A percentile compares a stretch with the other conserved stretches of the same genome.
Conservation (phyloP, 805 yeast genomes). For the Jamesozyma hellenica region DNA sequence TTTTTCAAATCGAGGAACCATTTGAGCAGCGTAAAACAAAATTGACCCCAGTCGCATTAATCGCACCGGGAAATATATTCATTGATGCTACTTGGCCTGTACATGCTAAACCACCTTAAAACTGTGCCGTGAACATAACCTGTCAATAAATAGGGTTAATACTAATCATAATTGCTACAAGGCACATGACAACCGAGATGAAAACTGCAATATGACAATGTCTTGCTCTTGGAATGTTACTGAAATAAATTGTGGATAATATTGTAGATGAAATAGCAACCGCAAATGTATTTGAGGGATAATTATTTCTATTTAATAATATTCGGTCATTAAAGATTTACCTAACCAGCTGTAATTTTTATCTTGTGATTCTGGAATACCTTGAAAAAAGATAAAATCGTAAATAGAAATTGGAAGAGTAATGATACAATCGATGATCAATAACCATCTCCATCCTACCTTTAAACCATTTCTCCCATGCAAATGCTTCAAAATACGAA, state of each 20-base stretch:
- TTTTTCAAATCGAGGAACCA: slow-evolving; percentile 40
- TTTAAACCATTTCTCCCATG: slow-evolving; percentile 39
- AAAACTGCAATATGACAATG: slow-evolving; percentile 45
- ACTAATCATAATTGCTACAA: slow-evolving; percentile 40
- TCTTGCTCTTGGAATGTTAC: slow-evolving; percentile 32
- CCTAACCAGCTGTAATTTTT: slow-evolving; percentile 7
- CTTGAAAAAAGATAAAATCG: slow-evolving; percentile 52
- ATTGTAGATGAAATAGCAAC: slow-evolving; percentile 42
- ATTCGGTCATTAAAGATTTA: slow-evolving; percentile 20
- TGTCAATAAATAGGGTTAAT: slow-evolving; percentile 32
- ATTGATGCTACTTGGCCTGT: slow-evolving; percentile 59
- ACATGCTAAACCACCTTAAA: slow-evolving; percentile 42
- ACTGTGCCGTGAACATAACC: slow-evolving; percentile 45
- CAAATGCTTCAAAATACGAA: slow-evolving; percentile 40
- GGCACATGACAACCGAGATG: slow-evolving; percentile 34
- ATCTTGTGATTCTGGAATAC: slow-evolving; percentile 35
- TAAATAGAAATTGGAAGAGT: slow-evolving; percentile 48
- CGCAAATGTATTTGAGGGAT: slow-evolving; percentile 46
- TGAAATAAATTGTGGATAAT: slow-evolving; percentile 35
- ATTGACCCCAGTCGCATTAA: slow-evolving; percentile 58
- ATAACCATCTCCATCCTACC: slow-evolving; percentile 64
- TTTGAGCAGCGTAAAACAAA: slow-evolving; percentile 41
- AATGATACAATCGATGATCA: slow-evolving; percentile 49
- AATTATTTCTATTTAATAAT: slow-evolving; percentile 38
- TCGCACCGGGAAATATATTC: slow-evolving; percentile 56